Percentiles rank a stretch among this genome's conserved stretches.
phyloP scores from a whole-genome alignment of 1,284 basidiomycete genomes.

The Rhizoctonia solani region DNA sequence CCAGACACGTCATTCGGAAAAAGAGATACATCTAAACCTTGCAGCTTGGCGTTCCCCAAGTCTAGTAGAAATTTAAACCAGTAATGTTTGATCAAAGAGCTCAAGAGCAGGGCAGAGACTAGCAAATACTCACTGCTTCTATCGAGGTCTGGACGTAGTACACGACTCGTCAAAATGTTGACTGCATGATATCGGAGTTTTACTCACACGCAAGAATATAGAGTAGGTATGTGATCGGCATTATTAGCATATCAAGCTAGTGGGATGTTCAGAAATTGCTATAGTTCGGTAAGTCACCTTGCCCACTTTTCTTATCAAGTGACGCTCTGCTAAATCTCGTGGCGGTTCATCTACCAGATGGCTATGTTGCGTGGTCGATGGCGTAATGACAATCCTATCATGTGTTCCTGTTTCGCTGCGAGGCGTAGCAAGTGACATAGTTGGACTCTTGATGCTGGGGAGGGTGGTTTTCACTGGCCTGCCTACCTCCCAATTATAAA shows the following conservation, averaged over 20 bases:
- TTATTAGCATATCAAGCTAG: conserved; percentile 28
- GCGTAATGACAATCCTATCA: too few species aligned
- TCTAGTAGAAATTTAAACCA: not conserved
- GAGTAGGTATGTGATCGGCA: conserved; percentile 23
- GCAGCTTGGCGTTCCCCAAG: conserved; percentile 24
- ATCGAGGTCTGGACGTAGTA: conserved; percentile 17
- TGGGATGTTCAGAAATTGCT: not conserved
- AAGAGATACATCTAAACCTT: conserved; percentile 13
- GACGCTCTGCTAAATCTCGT: not conserved
- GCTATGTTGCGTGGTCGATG: too few species aligned
- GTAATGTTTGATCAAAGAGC: not conserved
- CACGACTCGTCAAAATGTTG: not conserved
- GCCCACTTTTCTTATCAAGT: conserved; percentile 16
- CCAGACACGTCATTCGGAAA: conserved; percentile 29
- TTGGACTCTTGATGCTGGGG: too few species aligned
- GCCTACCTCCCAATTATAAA: too few species aligned
- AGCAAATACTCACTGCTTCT: conserved; percentile 25
- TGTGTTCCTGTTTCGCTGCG: too few species aligned
- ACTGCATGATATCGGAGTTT: not conserved
- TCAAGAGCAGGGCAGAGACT: too few species aligned
- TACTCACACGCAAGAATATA: conserved; percentile 30
- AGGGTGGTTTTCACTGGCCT: too few species aligned
- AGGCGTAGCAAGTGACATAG: too few species aligned
- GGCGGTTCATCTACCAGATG: not conserved
- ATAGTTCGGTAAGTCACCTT: not conserved